Evolutionary conservation across 75 land plant genomes (phyloP).

Genomic region (Pinus albicaulis): DNA sequence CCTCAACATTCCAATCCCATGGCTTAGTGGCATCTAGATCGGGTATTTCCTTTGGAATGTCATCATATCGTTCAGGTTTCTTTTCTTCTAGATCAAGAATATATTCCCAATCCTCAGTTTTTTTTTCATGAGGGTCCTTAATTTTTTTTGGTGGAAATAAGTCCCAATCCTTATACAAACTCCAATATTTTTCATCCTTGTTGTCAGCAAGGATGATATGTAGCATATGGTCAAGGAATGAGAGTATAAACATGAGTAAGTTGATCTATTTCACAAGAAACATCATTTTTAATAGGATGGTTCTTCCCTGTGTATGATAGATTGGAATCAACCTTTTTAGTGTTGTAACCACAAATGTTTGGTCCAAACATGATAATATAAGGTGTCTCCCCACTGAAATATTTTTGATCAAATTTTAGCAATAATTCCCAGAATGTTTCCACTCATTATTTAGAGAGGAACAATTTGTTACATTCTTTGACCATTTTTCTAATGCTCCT

Average conservation of each 20-base stretch:
- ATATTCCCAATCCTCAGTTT: no score
- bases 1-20: slow-evolving; percentile 96
- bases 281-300: slow-evolving; percentile 68
- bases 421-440: no score
- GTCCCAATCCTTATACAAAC: slow-evolving; percentile 75
- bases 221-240: slow-evolving; percentile 73
- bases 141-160: slow-evolving; percentile 78
- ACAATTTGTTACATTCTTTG: no score
- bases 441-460: no score
- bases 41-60: slow-evolving; percentile 54
- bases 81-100: no score
- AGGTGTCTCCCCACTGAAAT: no score
- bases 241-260: slow-evolving; percentile 93
- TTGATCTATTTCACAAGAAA: slow-evolving; percentile 86
- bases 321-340: slow-evolving; percentile 86
- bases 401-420: no score
- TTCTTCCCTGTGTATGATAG: slow-evolving; percentile 56
- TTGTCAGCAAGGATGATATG: slow-evolving; percentile 88
- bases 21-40: slow-evolving; percentile 80
- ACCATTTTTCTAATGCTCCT: no score
- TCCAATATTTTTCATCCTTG: slow-evolving; percentile 64
- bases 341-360: slow-evolving; percentile 78
- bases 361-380: no score
- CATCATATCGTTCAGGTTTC: slow-evolving; percentile 77
- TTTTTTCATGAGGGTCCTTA: slow-evolving; percentile 80